Evolutionary conservation across 140 eudicot species (phyloP), one percentile per base, ranked within the genome.

Genomic region (Bidens hawaiensis): DNA sequence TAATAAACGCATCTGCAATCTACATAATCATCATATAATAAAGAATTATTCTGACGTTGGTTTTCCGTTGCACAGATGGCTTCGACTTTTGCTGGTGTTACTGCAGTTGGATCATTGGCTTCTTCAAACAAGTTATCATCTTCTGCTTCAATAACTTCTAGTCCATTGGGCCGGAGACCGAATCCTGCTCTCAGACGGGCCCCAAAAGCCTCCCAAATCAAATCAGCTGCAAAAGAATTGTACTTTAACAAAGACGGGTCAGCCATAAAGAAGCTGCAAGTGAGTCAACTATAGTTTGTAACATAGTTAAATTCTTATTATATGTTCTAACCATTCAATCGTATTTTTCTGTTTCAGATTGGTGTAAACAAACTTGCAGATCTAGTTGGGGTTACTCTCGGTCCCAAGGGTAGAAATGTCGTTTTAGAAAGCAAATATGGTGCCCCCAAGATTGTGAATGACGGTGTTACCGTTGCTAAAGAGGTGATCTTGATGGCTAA

Each of bases 351-450:
- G 36, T 59, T 19, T 11, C 80, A 89, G 95, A 77, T 6, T 85
- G 97, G 97, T 56, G 97, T 89, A 42, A 85, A 89, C 83, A 89
- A 85, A 65, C 95, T 85, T 62, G 95, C 97, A 4, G 95, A 89
- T 77, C 71, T 89, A 33, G 95, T 89, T 63, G 97, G 97, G 22
- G 95, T 89, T 40, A 85, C 97, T 73, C 97, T 89, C 48, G 95
- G 97, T 23, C 97, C 97, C 30, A 89, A 89, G 63, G 97, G 93
- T 6, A 78, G 95, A 68, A 89, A 89, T 65, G 97, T 89, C 34
- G 95, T 89, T 67, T 77, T 89, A 13, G 97, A 89, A 76, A 83
- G 85, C 88, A 89, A 85, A 65, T 89, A 89, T 71, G 89, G 95
- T 36, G 73, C 97, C 28, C 95, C 97, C 9, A 89, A 89, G 74